Evolutionary conservation across 257 asterid genomes (phyloP), one percentile per base, ranked within the genome.

Genomic region (Mitragyna speciosa): DNA sequence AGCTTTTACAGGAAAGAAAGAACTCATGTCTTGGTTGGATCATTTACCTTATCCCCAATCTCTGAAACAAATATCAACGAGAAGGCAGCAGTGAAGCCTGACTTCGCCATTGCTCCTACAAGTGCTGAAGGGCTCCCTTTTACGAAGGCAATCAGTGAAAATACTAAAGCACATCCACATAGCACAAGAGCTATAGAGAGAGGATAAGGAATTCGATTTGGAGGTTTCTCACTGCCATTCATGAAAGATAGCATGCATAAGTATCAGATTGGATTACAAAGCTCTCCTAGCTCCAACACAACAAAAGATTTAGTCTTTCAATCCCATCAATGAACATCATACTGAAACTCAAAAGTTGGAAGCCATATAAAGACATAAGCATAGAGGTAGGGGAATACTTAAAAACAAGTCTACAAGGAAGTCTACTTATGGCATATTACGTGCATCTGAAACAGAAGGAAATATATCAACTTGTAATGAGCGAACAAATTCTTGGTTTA

Each of bases 31-130:
- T 80, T 22, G 56, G 75, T 39, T 65, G 79, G 68, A 84, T 73
- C 80, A 78, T 48, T 76, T 90, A 92, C 97, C 97, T 94, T 94
- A 91, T 94, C 98, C 77, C 97, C 98, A 83, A 94, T 94, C 87
- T 94, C 98, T 12, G 97, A 94, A 82, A 94, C 94, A 84, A 91
- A 94, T 82, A 94, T 94, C 87, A 94, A 82, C 10, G 97, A 90
- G 89, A 94, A 92, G 7, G 98, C 97, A 49, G 98, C 98, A 48
- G 98, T 89, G 89, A 94, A 94, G 86, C 97, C 98, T 17, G 98
- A 91, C 86, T 92, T 94, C 11, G 98, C 87, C 66, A 94, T 84
- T 54, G 97, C 93, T 41, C 87, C 93, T 81, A 94, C 84, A 82
- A 91, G 70, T 48, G 94, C 85, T 17, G 97, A 83, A 72, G 98